Evolutionary conservation across 2,329 filamentous ascomycete species (phyloP), one percentile per base, ranked within the genome.

Genomic region (Paracorniculantispora psalliotae): DNA sequence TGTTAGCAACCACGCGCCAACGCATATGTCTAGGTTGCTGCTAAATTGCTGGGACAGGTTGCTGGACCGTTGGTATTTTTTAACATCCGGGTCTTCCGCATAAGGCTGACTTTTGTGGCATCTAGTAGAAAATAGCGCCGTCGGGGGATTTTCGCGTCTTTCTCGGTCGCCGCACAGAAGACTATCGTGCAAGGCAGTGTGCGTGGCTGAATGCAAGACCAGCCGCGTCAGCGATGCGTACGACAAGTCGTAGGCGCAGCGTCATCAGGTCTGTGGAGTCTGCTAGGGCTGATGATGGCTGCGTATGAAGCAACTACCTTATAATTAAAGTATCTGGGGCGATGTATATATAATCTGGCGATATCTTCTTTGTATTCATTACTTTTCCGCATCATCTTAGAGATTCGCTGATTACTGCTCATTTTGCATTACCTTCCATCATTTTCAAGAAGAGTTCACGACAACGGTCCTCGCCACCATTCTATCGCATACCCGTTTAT

Each of bases 211-310:
- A 13, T 10, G n/a, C n/a, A n/a, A n/a, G 26, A 4, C 21, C 25
- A 49, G 54, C 54, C 54, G 54, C 54, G 54, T 57, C 54, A 57
- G 43, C 54, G 35, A 12, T 49, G 54, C 46, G 54, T 50, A 57
- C 25, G 33, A 57, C 33, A 33, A 57, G 46, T 30, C 54, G 35
- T 33, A 33, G 44, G 44, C 53, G 54, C 35, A 50, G 44, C 54
- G 44, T 41, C 17, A 41, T 55, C 25, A 19, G 49, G 9, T 26
- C 23, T 49, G 35, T 56, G 25, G 19, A 55, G 33, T 55, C 41
- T n/a, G 52, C 21, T 8, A 15, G 37, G 25, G 41, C 41, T n/a
- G 30, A 55, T 35, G 15, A 8, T 19, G 4, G 41, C 15, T 47
- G 30, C 39, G 28, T 47, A 56, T 48, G 28, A 26, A 23, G n/a